phyloP scores from a whole-genome alignment of 2,329 filamentous ascomycete species.

The Aspergillus pseudoterreus region DNA sequence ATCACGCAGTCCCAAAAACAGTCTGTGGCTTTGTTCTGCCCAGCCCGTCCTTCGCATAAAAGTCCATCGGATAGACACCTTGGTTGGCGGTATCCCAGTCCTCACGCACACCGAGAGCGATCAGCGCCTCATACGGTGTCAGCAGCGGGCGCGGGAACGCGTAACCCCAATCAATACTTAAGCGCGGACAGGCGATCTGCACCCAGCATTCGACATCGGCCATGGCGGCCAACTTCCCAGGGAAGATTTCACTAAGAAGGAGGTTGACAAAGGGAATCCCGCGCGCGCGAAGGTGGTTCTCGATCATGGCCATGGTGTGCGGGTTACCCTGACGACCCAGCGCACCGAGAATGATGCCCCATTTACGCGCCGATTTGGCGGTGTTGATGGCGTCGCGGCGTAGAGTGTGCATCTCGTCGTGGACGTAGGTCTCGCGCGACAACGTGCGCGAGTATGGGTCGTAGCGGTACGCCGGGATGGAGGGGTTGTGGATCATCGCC shows the following conservation, averaged over 20 bases:
- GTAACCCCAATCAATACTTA: slow-evolving; percentile 99
- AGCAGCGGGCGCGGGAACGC: slow-evolving; percentile 84
- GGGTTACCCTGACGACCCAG: slow-evolving; percentile 94
- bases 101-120: slow-evolving; percentile 75
- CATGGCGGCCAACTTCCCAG: slow-evolving; percentile 92
- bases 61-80: slow-evolving; percentile 94
- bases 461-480: slow-evolving; percentile 87
- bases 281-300: slow-evolving; percentile 65
- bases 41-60: slow-evolving; percentile 87
- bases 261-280: slow-evolving; percentile 82
- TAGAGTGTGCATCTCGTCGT: slow-evolving; percentile 82
- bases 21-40: slow-evolving; percentile 59
- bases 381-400: slow-evolving; percentile 71
- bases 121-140: slow-evolving; percentile 91
- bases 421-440: slow-evolving; percentile 86
- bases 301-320: slow-evolving; percentile 83
- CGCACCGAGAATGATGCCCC: slow-evolving; percentile 91
- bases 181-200: slow-evolving; percentile 90
- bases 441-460: slow-evolving; percentile 92
- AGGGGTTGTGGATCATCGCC: slow-evolving; percentile 97
- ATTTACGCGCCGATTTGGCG: slow-evolving; percentile 76
- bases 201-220: slow-evolving; percentile 95
- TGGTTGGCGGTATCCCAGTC: slow-evolving; percentile 63
- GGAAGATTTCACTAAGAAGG: slow-evolving; percentile 91
- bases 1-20: slow-evolving; percentile 5